Base-by-base conservation (phyloP, 345 rosid species). In the Camelina sativa region DNA sequence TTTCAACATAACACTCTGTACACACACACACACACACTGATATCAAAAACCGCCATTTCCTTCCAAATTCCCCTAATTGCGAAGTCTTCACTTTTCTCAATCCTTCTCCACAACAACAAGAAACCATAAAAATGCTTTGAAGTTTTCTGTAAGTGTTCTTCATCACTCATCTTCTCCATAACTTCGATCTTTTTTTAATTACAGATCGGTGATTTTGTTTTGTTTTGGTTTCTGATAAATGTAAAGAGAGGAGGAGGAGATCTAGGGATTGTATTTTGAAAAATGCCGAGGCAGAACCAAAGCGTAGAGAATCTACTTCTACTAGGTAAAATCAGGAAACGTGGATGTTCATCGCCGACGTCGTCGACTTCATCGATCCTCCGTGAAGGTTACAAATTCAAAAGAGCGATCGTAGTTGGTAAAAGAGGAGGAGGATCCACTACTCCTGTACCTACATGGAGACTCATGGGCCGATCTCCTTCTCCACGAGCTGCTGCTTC, bases 271-370 rank as follows among this genome's bases (percentile, higher is more conserved):
- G 38, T 25, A 25, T 4, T 8, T n/a, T 20, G 22, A 0, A 28
- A 34, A 72, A 94, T 94, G 97, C 84, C 90, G 67, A 91, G 89
- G 82, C 86, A 87, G 63, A 82, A 78, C 38, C 76, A 83, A 44
- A 81, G 71, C 53, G 67, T 82, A 79, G 91, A 85, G 80, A 83
- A 80, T 73, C 78, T 88, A 22, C 65, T 72, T 12, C 84, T 94
- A 2, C 87, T 86, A 0, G 97, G 96, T 2, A 95, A 95, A 79
- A 88, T 95, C 79, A 86, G 99, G 74, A 95, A 95, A 70, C 92
- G 99, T 6, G 99, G 91, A 47, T 87, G 88, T 76, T 92, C 99
- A 0, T 88, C 99, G n/a, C 93, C 97, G 10, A 85, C 99, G 9
- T 91, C 97, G 1, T 91, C 97, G 0, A 91, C 97, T 7, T 85